Conservation (phyloP, 345 rosid genomes). For the Bruguiera parviflora region DNA sequence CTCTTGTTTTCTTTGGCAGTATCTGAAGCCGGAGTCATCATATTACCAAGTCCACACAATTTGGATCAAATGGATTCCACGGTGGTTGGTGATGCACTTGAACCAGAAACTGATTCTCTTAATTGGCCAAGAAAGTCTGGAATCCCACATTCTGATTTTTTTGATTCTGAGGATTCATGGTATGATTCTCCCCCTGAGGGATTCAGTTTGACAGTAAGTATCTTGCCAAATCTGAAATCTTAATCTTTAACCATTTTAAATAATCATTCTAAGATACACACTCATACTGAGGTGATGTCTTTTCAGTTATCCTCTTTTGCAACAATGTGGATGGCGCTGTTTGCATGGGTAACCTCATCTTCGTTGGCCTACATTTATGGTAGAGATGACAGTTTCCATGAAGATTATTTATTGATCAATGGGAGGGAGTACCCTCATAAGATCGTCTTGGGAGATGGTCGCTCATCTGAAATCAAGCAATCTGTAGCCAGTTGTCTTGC, state of each 20-base stretch:
- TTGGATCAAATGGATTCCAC: constrained; percentile 25
- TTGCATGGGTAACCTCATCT: constrained; percentile 89
- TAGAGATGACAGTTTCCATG: constrained; percentile 67
- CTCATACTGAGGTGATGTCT: not conserved
- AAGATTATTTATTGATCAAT: constrained; percentile 58
- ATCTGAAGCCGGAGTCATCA: constrained; percentile 60
- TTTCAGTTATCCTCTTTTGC: constrained; percentile 78
- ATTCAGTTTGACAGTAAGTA: constrained; percentile 65
- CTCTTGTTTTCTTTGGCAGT: constrained; percentile 36
- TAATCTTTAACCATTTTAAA: not conserved
- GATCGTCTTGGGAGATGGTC: constrained; percentile 53
- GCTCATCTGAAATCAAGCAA: constrained; percentile 80
- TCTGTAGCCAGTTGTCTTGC: constrained; percentile 72
- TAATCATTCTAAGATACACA: not conserved
- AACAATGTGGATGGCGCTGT: constrained; percentile 79
- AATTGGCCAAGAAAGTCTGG: constrained; percentile 73
- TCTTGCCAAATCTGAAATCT: constrained; percentile 6
- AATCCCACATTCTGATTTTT: constrained; percentile 46
- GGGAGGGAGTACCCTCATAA: constrained; percentile 65
- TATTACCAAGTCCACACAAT: constrained; percentile 51
- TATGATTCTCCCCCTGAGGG: constrained; percentile 80
- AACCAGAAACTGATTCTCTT: constrained; percentile 40
- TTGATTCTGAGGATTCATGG: constrained; percentile 82
- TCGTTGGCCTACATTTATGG: constrained; percentile 84
- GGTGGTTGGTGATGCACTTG: constrained; percentile 31